Evolutionary conservation across 306 rosid species (phyloP).

Genomic region (Hylodesmum podocarpum): DNA sequence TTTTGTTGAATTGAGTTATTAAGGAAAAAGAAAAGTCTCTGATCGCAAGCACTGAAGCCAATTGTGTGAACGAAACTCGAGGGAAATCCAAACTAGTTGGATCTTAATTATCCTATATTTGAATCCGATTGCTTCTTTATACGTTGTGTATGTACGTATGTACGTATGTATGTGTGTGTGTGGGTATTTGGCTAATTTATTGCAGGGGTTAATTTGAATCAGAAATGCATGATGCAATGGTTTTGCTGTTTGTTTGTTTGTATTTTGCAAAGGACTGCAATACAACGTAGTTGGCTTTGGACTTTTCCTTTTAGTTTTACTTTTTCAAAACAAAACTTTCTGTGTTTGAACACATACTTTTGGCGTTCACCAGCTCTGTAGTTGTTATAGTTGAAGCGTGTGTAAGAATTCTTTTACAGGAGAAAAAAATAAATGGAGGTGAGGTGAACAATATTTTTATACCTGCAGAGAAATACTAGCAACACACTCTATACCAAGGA

Average conservation of each 20-base stretch:
- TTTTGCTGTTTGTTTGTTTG: neutral
- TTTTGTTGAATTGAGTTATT: conserved; percentile 20
- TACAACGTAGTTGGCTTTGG: conserved; percentile 15
- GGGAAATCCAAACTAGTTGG: neutral
- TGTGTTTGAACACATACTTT: conserved; percentile 3
- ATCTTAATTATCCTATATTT: conserved; percentile 7
- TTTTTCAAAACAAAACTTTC: neutral
- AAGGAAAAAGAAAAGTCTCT: neutral
- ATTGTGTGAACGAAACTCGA: conserved; percentile 19
- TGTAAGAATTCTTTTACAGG: neutral
- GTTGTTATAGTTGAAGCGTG: conserved; percentile 14
- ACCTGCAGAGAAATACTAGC: no score
- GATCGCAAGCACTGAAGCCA: conserved; percentile 14
- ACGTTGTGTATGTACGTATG: neutral
- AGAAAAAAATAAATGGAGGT: neutral
- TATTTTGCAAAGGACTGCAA: conserved; percentile 10
- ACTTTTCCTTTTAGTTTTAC: conserved; percentile 13
- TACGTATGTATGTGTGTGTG: neutral
- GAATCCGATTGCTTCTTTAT: conserved; percentile 9
- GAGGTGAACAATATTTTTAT: neutral
- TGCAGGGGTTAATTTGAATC: neutral
- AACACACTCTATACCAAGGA: no score
- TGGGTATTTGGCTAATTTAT: neutral
- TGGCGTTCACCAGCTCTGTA: neutral
- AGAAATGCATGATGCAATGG: conserved; percentile 1